These are phyloP conservation scores for Penicillium corylophilum DNA, from an alignment of 2,329 filamentous ascomycete species.

Conservation along the genomic window DNA sequence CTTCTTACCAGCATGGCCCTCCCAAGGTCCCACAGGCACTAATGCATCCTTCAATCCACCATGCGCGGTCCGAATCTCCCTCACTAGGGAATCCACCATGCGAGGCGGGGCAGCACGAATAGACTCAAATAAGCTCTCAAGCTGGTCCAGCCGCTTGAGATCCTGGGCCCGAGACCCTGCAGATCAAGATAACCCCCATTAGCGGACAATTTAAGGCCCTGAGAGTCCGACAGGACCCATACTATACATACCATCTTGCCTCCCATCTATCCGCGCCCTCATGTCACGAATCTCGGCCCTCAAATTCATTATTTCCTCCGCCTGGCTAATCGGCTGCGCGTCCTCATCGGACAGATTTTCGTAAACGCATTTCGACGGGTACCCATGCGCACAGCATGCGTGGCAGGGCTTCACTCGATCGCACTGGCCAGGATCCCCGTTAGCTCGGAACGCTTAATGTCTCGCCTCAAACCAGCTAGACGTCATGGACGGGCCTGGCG, in stretches of 20 bases:
- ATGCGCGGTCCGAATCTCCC: conserved; percentile 27
- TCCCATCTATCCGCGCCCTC: conserved; percentile 25
- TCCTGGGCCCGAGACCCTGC: conserved; percentile 18
- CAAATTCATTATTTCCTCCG: conserved; percentile 38
- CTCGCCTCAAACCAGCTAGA: conserved; percentile 1
- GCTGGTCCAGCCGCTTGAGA: conserved; percentile 29
- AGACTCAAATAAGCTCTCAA: conserved; percentile 35
- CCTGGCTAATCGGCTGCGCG: conserved; percentile 34
- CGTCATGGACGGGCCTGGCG: conserved; percentile 5
- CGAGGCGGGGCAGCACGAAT: conserved; percentile 34
- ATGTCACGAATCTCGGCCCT: conserved; percentile 36
- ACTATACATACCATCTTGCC: conserved; percentile 22
- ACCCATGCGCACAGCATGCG: conserved; percentile 41
- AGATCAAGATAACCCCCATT: neutral
- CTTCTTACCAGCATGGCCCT: conserved; percentile 25
- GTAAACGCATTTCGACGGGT: conserved; percentile 40
- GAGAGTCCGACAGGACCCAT: neutral
- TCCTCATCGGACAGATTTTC: conserved; percentile 35
- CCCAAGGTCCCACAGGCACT: conserved; percentile 23
- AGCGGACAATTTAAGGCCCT: neutral
- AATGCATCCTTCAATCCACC: conserved; percentile 18
- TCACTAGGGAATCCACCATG: conserved; percentile 33
- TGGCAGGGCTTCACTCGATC: conserved; percentile 41
- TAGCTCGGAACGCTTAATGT: conserved; percentile 6
- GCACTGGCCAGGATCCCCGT: conserved; percentile 29